These are phyloP conservation scores for Waltergamsia citrina DNA, from an alignment of 2,329 filamentous ascomycete genomes.

Conservation along the genomic window DNA sequence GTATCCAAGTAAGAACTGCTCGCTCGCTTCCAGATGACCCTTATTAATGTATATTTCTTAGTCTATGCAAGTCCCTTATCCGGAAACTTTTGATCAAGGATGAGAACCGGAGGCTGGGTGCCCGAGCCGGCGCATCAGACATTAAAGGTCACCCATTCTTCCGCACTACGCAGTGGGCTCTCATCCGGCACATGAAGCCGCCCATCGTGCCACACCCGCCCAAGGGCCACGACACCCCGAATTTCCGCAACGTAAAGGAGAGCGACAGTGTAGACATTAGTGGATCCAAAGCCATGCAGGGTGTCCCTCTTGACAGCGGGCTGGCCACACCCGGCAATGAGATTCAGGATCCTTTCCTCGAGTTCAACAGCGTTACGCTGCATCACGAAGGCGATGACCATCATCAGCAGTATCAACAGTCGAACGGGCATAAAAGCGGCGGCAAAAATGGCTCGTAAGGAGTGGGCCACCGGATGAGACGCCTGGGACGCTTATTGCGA, in stretches of 20 bases:
- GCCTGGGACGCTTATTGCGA: no score
- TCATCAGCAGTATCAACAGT: constrained; percentile 15
- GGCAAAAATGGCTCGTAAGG: constrained; percentile 1
- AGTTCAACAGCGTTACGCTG: constrained; percentile 96
- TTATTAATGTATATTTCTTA: no score
- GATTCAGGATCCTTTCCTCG: constrained; percentile 83
- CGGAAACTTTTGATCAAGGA: constrained; percentile 97
- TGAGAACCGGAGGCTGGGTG: constrained; percentile 85
- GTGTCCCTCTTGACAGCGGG: constrained; percentile 79
- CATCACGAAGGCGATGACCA: constrained; percentile 82
- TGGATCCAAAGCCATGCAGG: constrained; percentile 52
- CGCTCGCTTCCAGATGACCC: no score
- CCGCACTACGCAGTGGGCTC: constrained; percentile 88
- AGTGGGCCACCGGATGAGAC: neutral
- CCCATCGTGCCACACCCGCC: constrained; percentile 92
- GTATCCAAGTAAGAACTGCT: constrained; percentile 95
- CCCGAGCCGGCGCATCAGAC: constrained; percentile 89
- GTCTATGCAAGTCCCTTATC: constrained; percentile 92
- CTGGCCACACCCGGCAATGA: constrained; percentile 79
- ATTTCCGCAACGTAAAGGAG: constrained; percentile 97
- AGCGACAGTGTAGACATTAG: constrained; percentile 87
- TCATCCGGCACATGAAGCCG: constrained; percentile 95
- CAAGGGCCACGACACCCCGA: constrained; percentile 84
- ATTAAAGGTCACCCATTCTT: constrained; percentile 97
- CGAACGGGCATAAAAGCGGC: neutral